These are phyloP conservation scores for Trichoderma cornu-damae DNA, from an alignment of 2,329 filamentous ascomycete species.

Conservation along the genomic window DNA sequence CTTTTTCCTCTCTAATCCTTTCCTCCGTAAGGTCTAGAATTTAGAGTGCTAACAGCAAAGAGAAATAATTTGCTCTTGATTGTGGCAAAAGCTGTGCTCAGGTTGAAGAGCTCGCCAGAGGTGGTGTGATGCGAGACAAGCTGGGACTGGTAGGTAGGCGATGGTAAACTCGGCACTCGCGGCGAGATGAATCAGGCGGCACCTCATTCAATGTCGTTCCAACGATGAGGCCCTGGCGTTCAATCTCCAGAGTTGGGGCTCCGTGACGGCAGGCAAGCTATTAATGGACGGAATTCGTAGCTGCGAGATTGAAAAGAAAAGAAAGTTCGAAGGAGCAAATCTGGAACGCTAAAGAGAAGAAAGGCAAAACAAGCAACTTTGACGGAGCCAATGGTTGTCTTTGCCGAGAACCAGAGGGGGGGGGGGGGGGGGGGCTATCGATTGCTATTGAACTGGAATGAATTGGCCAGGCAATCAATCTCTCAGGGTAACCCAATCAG, in stretches of 20 bases:
- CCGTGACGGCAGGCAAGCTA: no score
- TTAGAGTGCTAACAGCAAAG: no score
- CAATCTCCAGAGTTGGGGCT: no score
- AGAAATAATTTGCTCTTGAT: no score
- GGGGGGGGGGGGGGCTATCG: background rate
- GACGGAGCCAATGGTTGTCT: background rate
- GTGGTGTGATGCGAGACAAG: background rate
- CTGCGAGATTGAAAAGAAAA: background rate
- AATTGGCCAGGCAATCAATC: no score
- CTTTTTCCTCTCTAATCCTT: background rate
- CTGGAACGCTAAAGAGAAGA: background rate
- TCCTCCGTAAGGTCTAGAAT: background rate
- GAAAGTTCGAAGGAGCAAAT: no score
- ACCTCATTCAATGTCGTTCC: no score
- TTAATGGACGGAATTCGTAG: no score
- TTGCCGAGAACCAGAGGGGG: no score
- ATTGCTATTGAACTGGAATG: background rate
- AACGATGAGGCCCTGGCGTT: no score
- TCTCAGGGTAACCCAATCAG: no score
- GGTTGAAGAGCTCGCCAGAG: background rate
- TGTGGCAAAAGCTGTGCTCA: conserved; percentile 6
- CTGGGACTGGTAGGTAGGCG: background rate
- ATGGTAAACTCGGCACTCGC: background rate
- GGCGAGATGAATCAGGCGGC: background rate
- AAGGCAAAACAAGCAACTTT: background rate